Conservation (phyloP, 495 filamentous ascomycete species). For the Viridothelium virens region DNA sequence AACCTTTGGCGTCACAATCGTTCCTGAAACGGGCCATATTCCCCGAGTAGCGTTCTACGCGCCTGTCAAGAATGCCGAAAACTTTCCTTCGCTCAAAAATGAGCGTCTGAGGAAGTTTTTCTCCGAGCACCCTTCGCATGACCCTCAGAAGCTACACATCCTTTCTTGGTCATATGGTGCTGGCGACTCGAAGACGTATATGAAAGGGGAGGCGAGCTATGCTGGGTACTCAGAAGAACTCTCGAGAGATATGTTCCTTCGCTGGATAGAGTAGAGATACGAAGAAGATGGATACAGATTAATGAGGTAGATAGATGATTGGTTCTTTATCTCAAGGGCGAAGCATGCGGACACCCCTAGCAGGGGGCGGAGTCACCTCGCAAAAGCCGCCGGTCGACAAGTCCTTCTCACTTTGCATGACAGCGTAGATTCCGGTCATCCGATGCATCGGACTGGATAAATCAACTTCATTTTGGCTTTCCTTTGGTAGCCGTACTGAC, state of each 20-base stretch:
- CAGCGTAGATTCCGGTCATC: too few relatives aligned
- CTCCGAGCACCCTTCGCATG: slow-evolving; percentile 7
- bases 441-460: too few relatives aligned
- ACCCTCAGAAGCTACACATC: slow-evolving; percentile 8
- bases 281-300: slow-evolving; percentile 8
- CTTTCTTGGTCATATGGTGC: slow-evolving; percentile 10
- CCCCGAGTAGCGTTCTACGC: slow-evolving; percentile 9
- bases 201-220: slow-evolving; percentile 10
- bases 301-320: slow-evolving; percentile 9
- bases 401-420: too few relatives aligned
- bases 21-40: slow-evolving; percentile 8
- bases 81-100: slow-evolving; percentile 5
- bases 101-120: slow-evolving; percentile 9
- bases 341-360: slow-evolving; percentile 1
- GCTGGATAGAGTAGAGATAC: slow-evolving; percentile 10
- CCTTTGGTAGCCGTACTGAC: too few relatives aligned
- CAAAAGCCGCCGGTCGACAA: too few relatives aligned
- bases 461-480: too few relatives aligned
- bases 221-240: slow-evolving; percentile 10
- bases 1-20: slow-evolving; percentile 10
- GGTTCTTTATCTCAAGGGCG: slow-evolving; percentile 8
- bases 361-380: background rate
- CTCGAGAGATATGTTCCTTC: slow-evolving; percentile 8
- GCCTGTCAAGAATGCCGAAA: slow-evolving; percentile 10
- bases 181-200: slow-evolving; percentile 9